Conservation (phyloP, 2,329 filamentous ascomycete genomes). For the Phaeophleospora eucalypticola region DNA sequence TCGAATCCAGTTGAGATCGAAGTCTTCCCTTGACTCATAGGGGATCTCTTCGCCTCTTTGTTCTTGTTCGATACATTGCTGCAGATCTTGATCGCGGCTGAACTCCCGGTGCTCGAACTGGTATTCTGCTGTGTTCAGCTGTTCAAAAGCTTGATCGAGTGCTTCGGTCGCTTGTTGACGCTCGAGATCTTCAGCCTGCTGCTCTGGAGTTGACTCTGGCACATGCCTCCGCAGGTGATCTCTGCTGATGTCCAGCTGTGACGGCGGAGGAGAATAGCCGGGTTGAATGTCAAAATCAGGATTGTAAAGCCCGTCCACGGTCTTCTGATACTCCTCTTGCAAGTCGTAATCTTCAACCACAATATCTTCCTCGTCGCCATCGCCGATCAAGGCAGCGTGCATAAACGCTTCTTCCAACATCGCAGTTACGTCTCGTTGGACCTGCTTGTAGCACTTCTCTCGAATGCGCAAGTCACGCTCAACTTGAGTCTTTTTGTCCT, state of each 20-base stretch:
- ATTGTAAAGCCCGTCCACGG: background rate
- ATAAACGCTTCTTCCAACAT: constrained; percentile 16
- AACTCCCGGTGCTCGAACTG: constrained; percentile 1
- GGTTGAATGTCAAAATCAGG: too few species aligned
- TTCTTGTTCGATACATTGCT: background rate
- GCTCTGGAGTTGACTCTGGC: background rate
- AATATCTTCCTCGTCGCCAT: background rate
- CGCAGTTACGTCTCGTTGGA: constrained; percentile 4
- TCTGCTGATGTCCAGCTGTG: background rate
- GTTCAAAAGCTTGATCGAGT: background rate
- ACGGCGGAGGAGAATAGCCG: too few species aligned
- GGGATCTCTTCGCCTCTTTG: background rate
- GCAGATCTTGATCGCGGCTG: background rate
- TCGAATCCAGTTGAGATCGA: constrained; percentile 14
- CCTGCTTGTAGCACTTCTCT: background rate
- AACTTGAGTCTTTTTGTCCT: background rate
- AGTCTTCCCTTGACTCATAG: background rate
- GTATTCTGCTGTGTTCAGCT: background rate
- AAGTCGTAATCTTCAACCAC: constrained; percentile 7
- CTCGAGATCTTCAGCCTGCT: background rate
- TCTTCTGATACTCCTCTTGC: constrained; percentile 10
- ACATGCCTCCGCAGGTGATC: background rate
- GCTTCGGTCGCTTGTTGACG: background rate
- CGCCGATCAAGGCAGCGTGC: constrained; percentile 3
- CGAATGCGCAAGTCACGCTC: background rate